phyloP scores from a whole-genome alignment of 2,329 filamentous ascomycete species.

The Fusarium illudens region DNA sequence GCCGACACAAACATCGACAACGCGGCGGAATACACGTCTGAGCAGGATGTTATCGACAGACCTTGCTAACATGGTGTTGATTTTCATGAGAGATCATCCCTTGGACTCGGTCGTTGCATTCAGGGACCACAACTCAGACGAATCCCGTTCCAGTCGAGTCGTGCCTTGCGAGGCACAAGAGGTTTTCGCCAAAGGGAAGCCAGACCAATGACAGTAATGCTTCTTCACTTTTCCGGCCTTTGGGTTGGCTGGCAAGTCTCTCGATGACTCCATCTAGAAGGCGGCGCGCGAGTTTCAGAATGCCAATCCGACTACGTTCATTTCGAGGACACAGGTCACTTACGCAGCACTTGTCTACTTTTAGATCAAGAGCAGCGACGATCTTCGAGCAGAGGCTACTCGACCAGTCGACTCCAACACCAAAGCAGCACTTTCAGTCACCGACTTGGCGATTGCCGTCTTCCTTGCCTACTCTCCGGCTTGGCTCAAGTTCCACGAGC shows the following conservation, averaged over 20 bases:
- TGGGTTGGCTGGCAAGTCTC: neutral
- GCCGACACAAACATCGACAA: neutral
- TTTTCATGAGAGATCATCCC: neutral
- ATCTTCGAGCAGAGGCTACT: neutral
- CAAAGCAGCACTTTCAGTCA: neutral
- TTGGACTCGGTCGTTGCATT: neutral
- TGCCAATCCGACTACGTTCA: neutral
- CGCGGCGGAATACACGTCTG: neutral
- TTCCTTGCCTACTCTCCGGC: constrained; percentile 7
- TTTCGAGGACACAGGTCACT: neutral
- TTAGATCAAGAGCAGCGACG: neutral
- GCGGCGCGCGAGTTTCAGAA: neutral
- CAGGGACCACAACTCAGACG: neutral
- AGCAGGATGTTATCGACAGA: neutral
- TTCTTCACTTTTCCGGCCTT: neutral
- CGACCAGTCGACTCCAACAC: neutral
- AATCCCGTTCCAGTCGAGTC: neutral
- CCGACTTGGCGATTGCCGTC: neutral
- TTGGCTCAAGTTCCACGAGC: constrained; percentile 5
- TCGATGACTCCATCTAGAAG: neutral
- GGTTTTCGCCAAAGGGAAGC: neutral
- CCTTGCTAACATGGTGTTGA: neutral
- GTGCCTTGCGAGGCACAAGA: neutral
- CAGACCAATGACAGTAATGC: neutral
- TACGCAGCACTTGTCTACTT: neutral